These are phyloP conservation scores for Chlorociboria aeruginascens DNA, from an alignment of 495 filamentous ascomycete species.

Conservation along the genomic window DNA sequence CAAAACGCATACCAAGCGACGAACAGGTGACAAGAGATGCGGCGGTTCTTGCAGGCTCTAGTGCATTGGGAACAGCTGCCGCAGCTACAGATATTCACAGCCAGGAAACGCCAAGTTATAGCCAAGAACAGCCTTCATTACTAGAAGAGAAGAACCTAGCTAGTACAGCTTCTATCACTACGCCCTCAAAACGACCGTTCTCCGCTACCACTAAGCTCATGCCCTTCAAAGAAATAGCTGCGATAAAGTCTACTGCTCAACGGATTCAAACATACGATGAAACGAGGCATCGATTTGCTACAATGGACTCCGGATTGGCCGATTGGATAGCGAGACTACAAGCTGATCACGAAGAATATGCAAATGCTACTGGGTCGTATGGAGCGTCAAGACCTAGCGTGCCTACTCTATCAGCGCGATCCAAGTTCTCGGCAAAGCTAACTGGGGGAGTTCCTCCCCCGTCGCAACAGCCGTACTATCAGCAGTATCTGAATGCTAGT, in stretches of 20 bases:
- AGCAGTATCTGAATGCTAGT: constrained; percentile 32
- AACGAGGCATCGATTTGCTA: constrained; percentile 55
- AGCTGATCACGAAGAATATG: constrained; percentile 14
- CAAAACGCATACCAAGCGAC: not conserved
- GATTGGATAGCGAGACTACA: constrained; percentile 47
- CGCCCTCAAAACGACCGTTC: not conserved
- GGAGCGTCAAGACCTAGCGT: not conserved
- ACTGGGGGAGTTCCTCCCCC: constrained; percentile 20
- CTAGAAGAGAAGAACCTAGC: constrained; percentile 31
- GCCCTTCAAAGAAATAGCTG: constrained; percentile 15
- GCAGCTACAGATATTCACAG: not conserved
- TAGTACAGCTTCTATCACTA: constrained; percentile 7
- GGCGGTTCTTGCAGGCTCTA: constrained; percentile 4
- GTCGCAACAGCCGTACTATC: constrained; percentile 40
- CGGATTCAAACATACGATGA: constrained; percentile 59
- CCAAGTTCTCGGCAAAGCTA: constrained; percentile 34
- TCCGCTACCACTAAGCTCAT: constrained; percentile 4
- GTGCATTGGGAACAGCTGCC: not conserved
- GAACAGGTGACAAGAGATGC: constrained; percentile 5
- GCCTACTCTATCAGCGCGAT: constrained; percentile 21
- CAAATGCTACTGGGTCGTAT: constrained; percentile 13
- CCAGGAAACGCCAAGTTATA: not conserved
- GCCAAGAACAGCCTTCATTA: constrained; percentile 16
- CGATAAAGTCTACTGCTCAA: constrained; percentile 30
- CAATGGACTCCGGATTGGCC: constrained; percentile 59